A percentile compares a stretch with the other conserved stretches of the same genome.
Evolutionary conservation across 2,329 filamentous ascomycete genomes (phyloP).

Genomic region (Zymoseptoria ardabiliae): DNA sequence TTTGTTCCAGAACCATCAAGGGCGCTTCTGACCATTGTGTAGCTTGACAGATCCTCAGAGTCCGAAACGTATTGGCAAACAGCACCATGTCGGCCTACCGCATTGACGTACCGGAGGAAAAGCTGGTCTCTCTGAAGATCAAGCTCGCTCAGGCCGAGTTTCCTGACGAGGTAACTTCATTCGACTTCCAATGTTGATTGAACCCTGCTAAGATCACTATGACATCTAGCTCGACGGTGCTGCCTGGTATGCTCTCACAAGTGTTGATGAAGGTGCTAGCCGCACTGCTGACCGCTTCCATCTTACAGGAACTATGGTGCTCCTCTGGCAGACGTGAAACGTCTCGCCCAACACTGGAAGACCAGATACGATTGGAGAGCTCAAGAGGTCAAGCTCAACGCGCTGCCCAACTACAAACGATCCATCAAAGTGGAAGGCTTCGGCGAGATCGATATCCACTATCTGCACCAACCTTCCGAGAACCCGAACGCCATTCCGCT

Average conservation of each 20-base stretch:
- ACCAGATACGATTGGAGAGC: constrained; percentile 53
- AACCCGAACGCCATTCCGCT: constrained; percentile 53
- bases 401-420: constrained; percentile 52
- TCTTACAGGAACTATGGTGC: constrained; percentile 44
- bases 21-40: not conserved
- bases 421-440: constrained; percentile 51
- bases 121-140: constrained; percentile 47
- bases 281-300: not conserved
- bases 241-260: constrained; percentile 34
- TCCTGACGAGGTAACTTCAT: constrained; percentile 12
- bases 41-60: not conserved
- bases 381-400: constrained; percentile 54
- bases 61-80: not conserved
- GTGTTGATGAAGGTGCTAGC: not conserved
- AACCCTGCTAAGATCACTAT: not conserved
- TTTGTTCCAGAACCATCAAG: not conserved
- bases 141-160: constrained; percentile 46
- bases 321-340: constrained; percentile 52
- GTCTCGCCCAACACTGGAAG: constrained; percentile 52
- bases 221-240: constrained; percentile 37
- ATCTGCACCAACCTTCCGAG: constrained; percentile 51
- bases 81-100: constrained; percentile 36
- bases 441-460: constrained; percentile 55
- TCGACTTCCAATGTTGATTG: not conserved
- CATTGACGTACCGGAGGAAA: constrained; percentile 46